phyloP scores from a whole-genome alignment of 164 flowering plant genomes.

The Sextonia rubra region DNA sequence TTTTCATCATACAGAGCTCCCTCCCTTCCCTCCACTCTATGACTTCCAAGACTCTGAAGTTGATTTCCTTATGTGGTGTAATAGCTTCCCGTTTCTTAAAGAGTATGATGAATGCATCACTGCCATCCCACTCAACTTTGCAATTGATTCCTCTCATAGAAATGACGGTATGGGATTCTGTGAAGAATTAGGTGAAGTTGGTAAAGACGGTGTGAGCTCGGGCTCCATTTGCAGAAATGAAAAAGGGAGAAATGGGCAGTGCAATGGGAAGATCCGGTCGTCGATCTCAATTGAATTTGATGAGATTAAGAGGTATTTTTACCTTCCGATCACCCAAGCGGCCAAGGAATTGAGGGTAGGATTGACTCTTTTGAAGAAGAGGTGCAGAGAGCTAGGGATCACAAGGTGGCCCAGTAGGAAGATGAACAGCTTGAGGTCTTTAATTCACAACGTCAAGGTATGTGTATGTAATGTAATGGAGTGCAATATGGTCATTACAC shows the following conservation, averaged over 20 bases:
- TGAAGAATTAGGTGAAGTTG: background rate
- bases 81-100: too few relatives aligned
- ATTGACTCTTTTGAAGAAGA: slow-evolving; percentile 54
- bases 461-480: background rate
- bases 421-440: slow-evolving; percentile 52
- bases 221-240: background rate
- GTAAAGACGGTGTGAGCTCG: background rate
- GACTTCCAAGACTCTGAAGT: too few relatives aligned
- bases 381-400: slow-evolving; percentile 55
- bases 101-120: too few relatives aligned
- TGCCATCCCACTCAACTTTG: too few relatives aligned
- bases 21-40: too few relatives aligned
- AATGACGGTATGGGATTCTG: background rate
- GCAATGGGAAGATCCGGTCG: slow-evolving; percentile 5
- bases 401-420: slow-evolving; percentile 65
- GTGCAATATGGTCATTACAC: too few relatives aligned
- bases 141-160: background rate
- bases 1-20: too few relatives aligned
- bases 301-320: slow-evolving; percentile 54
- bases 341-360: slow-evolving; percentile 55
- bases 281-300: slow-evolving; percentile 30
- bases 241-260: background rate
- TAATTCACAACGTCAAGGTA: slow-evolving; percentile 58
- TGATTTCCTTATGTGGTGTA: too few relatives aligned
- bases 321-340: slow-evolving; percentile 48